Evolutionary conservation across 2,329 filamentous ascomycete species (phyloP).

Genomic region (Aureobasidium vineae): DNA sequence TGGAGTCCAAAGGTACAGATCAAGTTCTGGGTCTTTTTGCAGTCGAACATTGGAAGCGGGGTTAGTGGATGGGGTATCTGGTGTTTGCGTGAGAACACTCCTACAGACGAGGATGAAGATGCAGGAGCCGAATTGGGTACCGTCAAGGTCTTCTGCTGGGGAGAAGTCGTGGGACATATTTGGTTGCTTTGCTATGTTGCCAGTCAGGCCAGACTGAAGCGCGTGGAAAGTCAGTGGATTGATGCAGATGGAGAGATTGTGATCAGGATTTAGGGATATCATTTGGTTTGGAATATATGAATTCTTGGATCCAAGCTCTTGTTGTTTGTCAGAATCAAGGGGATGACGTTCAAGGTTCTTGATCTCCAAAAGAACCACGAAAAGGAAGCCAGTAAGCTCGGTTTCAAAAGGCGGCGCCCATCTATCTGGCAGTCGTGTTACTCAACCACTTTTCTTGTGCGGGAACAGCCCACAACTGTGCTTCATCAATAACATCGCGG

Average conservation of each 20-base stretch:
- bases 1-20: conserved; percentile 55
- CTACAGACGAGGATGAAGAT: neutral
- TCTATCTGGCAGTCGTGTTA: neutral
- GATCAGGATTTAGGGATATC: conserved; percentile 45
- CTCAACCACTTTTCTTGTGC: no score
- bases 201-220: conserved; percentile 61
- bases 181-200: conserved; percentile 74
- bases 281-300: neutral
- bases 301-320: neutral
- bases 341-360: neutral
- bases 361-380: neutral
- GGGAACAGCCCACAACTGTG: conserved; percentile 1
- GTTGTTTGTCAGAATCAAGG: neutral
- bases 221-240: conserved; percentile 62
- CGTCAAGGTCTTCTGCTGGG: conserved; percentile 75
- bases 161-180: conserved; percentile 66
- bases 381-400: neutral
- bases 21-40: conserved; percentile 62
- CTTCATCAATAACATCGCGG: conserved; percentile 3
- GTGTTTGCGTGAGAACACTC: conserved; percentile 44
- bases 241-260: conserved; percentile 60
- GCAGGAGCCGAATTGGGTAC: conserved; percentile 35
- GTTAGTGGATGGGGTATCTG: conserved; percentile 67
- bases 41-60: conserved; percentile 58
- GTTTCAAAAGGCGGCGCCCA: no score